Evolutionary conservation across 441 rosid species (phyloP).

Genomic region (Erodium trifolium): DNA sequence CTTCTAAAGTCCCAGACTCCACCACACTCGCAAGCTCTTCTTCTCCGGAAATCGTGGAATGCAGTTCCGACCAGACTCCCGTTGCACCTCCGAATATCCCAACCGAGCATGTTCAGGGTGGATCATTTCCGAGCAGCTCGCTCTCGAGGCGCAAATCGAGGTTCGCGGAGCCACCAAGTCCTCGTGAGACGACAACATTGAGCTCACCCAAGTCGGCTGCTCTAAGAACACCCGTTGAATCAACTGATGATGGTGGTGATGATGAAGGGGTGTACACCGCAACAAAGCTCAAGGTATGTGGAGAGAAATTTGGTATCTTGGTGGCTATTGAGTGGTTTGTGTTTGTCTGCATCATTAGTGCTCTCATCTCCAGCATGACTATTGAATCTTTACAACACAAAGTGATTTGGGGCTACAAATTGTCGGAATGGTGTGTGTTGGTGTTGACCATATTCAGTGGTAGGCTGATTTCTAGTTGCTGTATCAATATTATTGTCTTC

Average conservation of each 20-base stretch:
- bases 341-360: constrained; percentile 16
- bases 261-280: constrained; percentile 46
- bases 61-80: constrained; percentile 18
- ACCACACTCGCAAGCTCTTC: constrained; percentile 19
- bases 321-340: constrained; percentile 20
- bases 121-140: constrained; percentile 42
- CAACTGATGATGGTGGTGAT: constrained; percentile 38
- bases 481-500: constrained; percentile 33
- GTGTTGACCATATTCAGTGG: no score
- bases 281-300: constrained; percentile 34
- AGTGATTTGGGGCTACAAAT: constrained; percentile 11
- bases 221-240: constrained; percentile 20
- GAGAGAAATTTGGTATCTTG: neutral
- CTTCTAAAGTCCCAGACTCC: constrained; percentile 14
- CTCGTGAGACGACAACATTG: no score
- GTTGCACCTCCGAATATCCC: constrained; percentile 60
- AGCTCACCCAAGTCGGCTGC: constrained; percentile 29
- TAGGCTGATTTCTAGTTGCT: constrained; percentile 25
- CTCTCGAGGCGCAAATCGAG: constrained; percentile 74
- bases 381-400: constrained; percentile 6
- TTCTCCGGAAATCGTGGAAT: constrained; percentile 34
- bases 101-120: constrained; percentile 27
- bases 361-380: constrained; percentile 21
- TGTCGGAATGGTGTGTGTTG: constrained; percentile 51
- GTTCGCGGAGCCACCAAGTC: constrained; percentile 40